Evolutionary conservation across 2,329 filamentous ascomycete species (phyloP).

Genomic region (Ophiosphaerella korrae): DNA sequence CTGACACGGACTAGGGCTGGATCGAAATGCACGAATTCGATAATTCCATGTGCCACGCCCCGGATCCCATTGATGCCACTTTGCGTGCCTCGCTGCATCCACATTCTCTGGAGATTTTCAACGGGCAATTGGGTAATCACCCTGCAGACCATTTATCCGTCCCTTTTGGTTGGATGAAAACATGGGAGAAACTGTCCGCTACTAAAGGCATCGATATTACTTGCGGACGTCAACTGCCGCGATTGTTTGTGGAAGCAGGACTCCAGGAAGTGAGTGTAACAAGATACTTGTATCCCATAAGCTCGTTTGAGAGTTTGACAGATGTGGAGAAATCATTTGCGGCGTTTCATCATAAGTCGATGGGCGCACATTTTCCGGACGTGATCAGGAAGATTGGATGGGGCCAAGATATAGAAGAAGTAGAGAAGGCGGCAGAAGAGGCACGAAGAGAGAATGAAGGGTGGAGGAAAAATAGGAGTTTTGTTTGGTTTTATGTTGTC

Average conservation of each 20-base stretch:
- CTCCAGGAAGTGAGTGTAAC: conserved; percentile 3
- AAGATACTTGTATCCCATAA: conserved; percentile 7
- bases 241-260: conserved; percentile 2
- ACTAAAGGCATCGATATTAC: not conserved
- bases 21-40: not conserved
- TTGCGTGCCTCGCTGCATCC: not conserved
- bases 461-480: not conserved
- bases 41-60: not conserved
- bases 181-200: not conserved
- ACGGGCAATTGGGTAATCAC: not conserved
- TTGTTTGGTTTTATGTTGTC: conserved; percentile 12
- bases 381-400: not conserved
- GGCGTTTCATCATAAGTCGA: not conserved
- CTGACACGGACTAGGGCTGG: not conserved
- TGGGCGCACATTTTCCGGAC: not conserved
- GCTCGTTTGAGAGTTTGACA: conserved; percentile 3
- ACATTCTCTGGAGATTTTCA: not conserved
- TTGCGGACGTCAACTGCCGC: not conserved
- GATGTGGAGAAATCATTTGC: conserved; percentile 1
- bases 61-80: not conserved
- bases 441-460: not conserved
- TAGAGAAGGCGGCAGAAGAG: not conserved
- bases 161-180: not conserved
- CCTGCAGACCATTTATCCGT: not conserved
- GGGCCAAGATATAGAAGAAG: not conserved